Evolutionary conservation across 2,329 filamentous ascomycete species (phyloP).

Genomic region (Cytospora piceicola): DNA sequence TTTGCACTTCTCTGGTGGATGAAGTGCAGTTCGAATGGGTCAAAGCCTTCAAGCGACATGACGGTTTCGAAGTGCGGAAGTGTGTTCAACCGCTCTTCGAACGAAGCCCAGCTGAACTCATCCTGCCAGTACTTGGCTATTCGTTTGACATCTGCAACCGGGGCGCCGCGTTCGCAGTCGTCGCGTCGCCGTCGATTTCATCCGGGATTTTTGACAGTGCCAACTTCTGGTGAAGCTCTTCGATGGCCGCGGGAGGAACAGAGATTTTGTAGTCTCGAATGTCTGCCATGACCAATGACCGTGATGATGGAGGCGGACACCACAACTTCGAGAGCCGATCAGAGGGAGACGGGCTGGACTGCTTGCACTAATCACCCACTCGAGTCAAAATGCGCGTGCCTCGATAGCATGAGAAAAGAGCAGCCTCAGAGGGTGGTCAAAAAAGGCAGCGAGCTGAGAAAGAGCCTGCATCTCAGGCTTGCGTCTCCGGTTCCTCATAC

Average conservation of each 20-base stretch:
- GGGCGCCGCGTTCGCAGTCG: conserved; percentile 60
- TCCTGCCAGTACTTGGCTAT: conserved; percentile 61
- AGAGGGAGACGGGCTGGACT: too few relatives aligned
- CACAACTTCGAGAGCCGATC: too few relatives aligned
- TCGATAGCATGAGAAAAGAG: too few relatives aligned
- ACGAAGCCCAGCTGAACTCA: conserved; percentile 62
- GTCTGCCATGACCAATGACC: background rate
- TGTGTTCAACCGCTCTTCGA: conserved; percentile 61
- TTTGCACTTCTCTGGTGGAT: conserved; percentile 53
- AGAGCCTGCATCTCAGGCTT: too few relatives aligned
- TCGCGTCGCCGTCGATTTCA: conserved; percentile 52
- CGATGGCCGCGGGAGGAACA: background rate
- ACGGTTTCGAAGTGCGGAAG: conserved; percentile 61
- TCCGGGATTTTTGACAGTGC: conserved; percentile 47
- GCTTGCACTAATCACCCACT: too few relatives aligned
- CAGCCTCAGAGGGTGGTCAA: too few relatives aligned
- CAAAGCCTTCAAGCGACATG: conserved; percentile 62
- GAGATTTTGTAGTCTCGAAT: conserved; percentile 11
- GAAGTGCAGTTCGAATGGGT: conserved; percentile 64
- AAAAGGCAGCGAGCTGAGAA: too few relatives aligned
- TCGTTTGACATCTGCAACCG: conserved; percentile 61
- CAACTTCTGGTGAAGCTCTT: conserved; percentile 9
- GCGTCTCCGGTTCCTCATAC: too few relatives aligned
- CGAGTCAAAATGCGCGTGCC: too few relatives aligned
- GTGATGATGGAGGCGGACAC: too few relatives aligned